Conservation (phyloP, 2,329 filamentous ascomycete genomes). For the Fusarium algeriense region DNA sequence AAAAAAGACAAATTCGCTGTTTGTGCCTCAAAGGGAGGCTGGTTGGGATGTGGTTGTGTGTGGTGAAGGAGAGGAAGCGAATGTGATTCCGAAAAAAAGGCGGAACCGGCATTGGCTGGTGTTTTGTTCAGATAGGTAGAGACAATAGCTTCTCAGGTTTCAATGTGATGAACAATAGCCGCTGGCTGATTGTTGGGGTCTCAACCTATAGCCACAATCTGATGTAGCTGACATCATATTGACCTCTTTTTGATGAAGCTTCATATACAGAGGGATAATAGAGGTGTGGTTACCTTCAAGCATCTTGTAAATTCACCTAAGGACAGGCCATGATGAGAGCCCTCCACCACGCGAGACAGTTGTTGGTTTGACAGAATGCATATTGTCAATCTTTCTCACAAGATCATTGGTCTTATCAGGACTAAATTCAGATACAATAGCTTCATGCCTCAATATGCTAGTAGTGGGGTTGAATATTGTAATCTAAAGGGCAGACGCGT, state of each 20-base stretch:
- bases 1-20: not conserved
- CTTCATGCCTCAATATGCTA: not conserved
- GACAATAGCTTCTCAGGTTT: not conserved
- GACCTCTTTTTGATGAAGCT: not conserved
- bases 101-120: too few species aligned
- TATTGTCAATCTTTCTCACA: not conserved
- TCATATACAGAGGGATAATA: not conserved
- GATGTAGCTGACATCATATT: not conserved
- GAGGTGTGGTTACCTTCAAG: not conserved
- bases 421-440: not conserved
- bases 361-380: not conserved
- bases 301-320: not conserved
- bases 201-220: not conserved
- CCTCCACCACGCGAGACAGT: not conserved
- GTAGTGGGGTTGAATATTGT: not conserved
- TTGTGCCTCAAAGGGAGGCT: not conserved
- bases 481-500: too few species aligned
- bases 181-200: not conserved
- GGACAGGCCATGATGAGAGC: not conserved
- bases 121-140: too few species aligned
- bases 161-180: not conserved
- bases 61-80: not conserved
- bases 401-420: accelerated
- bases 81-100: not conserved
- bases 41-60: not conserved